phyloP scores from a whole-genome alignment of 176 grass and related monocot species.

The Chloris gayana region DNA sequence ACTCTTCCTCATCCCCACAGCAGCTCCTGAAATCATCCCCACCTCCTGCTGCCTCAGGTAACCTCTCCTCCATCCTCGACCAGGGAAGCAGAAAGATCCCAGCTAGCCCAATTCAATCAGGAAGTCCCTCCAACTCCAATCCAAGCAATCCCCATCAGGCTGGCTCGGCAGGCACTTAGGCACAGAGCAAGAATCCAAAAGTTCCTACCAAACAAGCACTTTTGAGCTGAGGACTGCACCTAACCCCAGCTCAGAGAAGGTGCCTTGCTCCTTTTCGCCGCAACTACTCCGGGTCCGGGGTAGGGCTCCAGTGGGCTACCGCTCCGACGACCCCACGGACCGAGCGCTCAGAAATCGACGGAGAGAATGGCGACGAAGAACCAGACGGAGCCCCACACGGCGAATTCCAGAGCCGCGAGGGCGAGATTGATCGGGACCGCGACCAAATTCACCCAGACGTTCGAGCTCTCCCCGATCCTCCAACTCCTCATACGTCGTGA shows the following conservation, averaged over 20 bases:
- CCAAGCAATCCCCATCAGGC: conserved; percentile 14
- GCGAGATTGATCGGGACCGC: conserved; percentile 22
- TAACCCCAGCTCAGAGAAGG: conserved; percentile 25
- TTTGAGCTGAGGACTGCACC: conserved; percentile 28
- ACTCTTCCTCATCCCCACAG: conserved; percentile 83
- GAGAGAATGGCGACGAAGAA: conserved; percentile 26
- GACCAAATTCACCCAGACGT: conserved; percentile 41
- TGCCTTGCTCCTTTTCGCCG: conserved; percentile 33
- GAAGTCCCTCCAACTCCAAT: conserved; percentile 10
- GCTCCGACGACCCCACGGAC: neutral
- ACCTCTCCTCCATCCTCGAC: conserved; percentile 46
- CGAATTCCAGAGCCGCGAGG: conserved; percentile 38
- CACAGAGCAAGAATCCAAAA: conserved; percentile 19
- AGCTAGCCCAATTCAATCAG: neutral
- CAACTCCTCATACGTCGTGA: conserved; percentile 3
- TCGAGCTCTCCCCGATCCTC: conserved; percentile 35
- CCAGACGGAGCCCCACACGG: conserved; percentile 44
- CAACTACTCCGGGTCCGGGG: conserved; percentile 15
- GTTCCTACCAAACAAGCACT: conserved; percentile 41
- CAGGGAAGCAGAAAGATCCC: neutral
- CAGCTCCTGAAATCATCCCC: conserved; percentile 87
- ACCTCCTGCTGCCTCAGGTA: neutral
- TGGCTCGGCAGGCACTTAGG: neutral
- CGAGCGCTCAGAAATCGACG: conserved; percentile 31
- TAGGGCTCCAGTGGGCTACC: conserved; percentile 5